Conservation (phyloP, 148 eudicot species). For the Persicaria tinctoria region DNA sequence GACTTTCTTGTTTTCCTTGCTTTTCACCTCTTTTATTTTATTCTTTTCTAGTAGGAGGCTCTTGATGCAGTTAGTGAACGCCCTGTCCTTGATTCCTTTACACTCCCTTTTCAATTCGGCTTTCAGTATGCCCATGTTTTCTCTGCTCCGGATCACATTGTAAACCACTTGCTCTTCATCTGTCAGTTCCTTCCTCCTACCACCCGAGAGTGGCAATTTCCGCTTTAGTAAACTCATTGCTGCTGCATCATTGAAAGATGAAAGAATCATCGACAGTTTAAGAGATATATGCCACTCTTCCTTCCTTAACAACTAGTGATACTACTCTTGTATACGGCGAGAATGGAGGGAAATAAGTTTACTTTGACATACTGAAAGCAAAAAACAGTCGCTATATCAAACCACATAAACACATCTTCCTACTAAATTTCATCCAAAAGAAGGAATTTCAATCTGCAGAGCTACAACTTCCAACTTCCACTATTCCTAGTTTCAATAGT, state of each 20-base stretch:
- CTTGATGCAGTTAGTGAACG: slow-evolving; percentile 38
- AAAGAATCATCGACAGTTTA: no score
- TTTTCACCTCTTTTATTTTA: slow-evolving; percentile 55
- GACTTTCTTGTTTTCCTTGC: slow-evolving; percentile 33
- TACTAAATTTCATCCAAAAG: no score
- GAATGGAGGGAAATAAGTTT: no score
- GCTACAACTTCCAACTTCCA: no score
- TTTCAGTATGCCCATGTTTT: slow-evolving; percentile 52
- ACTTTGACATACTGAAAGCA: no score
- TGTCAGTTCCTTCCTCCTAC: slow-evolving; percentile 17
- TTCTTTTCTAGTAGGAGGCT: slow-evolving; percentile 20
- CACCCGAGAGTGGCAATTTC: slow-evolving; percentile 12
- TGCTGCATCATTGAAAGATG: background rate
- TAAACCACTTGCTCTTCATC: slow-evolving; percentile 30
- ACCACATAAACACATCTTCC: no score
- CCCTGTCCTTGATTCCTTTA: background rate
- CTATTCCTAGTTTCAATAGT: no score
- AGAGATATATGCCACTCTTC: no score
- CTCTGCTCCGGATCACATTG: slow-evolving; percentile 37
- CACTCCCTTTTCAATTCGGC: slow-evolving; percentile 22
- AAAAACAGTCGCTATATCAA: no score
- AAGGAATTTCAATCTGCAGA: no score
- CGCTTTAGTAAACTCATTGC: slow-evolving; percentile 22
- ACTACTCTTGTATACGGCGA: no score
- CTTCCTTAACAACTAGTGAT: no score